Evolutionary conservation across 1,139 yeast genomes (phyloP).

Genomic region (Debaryomyces udenii): DNA sequence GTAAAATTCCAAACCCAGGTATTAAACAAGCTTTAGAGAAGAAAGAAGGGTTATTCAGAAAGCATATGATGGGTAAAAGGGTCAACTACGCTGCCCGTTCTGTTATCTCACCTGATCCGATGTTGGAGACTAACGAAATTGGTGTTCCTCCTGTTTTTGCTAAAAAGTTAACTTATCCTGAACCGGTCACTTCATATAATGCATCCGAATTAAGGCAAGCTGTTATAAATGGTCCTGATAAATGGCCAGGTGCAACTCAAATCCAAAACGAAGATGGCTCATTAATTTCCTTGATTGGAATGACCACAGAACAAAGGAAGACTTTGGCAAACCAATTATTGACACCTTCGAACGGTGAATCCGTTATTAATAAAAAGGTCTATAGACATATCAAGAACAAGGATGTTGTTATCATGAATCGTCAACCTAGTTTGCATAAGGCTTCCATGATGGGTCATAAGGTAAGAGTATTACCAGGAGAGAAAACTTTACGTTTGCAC

Average conservation of each 20-base stretch:
- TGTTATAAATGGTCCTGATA: slow-evolving; percentile 94
- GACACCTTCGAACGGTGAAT: slow-evolving; percentile 70
- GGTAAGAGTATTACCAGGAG: slow-evolving; percentile 95
- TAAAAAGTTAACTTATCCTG: slow-evolving; percentile 91
- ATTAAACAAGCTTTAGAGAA: slow-evolving; percentile 96
- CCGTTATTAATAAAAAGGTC: slow-evolving; percentile 85
- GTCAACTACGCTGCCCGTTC: slow-evolving; percentile 99
- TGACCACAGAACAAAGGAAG: slow-evolving; percentile 92
- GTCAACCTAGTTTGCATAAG: slow-evolving; percentile 98
- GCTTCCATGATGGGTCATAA: slow-evolving; percentile 99
- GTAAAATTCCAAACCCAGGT: slow-evolving; percentile 86
- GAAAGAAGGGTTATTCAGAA: slow-evolving; percentile 97
- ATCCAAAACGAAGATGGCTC: slow-evolving; percentile 97
- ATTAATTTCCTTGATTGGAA: slow-evolving; percentile 76
- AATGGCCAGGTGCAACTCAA: slow-evolving; percentile 98
- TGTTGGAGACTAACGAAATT: slow-evolving; percentile 94
- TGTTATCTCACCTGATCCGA: slow-evolving; percentile 98
- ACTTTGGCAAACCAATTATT: slow-evolving; percentile 94
- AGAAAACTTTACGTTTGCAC: slow-evolving; percentile 93
- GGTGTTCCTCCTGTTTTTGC: slow-evolving; percentile 99
- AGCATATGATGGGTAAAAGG: slow-evolving; percentile 99
- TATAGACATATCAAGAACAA: slow-evolving; percentile 91
- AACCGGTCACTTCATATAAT: slow-evolving; percentile 95
- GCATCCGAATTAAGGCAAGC: slow-evolving; percentile 91
- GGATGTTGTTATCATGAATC: slow-evolving; percentile 96